phyloP scores from a whole-genome alignment of 2,329 filamentous ascomycete genomes.

The Torrubiellomyces zombiae region DNA sequence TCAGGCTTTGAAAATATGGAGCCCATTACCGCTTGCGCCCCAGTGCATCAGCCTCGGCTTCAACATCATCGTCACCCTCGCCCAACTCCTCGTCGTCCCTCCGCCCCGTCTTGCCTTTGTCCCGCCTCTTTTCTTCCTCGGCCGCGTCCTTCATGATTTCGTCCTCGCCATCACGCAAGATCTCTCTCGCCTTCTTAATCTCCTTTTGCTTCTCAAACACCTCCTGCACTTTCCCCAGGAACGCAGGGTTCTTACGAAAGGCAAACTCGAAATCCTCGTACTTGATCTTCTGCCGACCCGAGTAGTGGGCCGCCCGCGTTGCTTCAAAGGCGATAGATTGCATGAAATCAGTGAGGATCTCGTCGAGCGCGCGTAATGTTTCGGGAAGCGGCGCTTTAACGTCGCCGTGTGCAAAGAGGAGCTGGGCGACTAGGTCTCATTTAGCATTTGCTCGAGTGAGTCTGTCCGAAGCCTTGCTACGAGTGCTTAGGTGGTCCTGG shows the following conservation, averaged over 20 bases:
- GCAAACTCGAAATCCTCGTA: constrained; percentile 96
- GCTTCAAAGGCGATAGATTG: constrained; percentile 87
- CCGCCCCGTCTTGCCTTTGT: constrained; percentile 11
- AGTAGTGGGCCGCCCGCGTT: constrained; percentile 68
- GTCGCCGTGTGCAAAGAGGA: constrained; percentile 71
- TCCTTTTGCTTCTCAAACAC: constrained; percentile 76
- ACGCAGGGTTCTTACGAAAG: constrained; percentile 66
- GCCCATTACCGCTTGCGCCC: constrained; percentile 21
- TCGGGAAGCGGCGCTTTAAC: constrained; percentile 60
- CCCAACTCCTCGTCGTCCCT: constrained; percentile 33
- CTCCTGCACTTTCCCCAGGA: constrained; percentile 79
- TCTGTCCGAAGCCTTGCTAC: too few species aligned
- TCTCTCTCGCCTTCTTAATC: constrained; percentile 68
- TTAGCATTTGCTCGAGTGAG: background rate
- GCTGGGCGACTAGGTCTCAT: constrained; percentile 40
- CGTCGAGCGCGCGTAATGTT: constrained; percentile 77
- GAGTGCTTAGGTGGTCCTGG: too few species aligned
- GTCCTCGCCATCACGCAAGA: constrained; percentile 50
- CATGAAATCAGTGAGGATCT: constrained; percentile 93
- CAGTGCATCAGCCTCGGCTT: constrained; percentile 23
- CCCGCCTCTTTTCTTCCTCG: constrained; percentile 23
- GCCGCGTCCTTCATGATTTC: constrained; percentile 38
- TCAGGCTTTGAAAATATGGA: background rate
- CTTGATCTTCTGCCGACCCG: constrained; percentile 89
- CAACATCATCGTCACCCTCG: constrained; percentile 33